Evolutionary conservation across 2,329 filamentous ascomycete genomes (phyloP), one percentile per base, ranked within the genome.

Genomic region (Orbilia quercus): DNA sequence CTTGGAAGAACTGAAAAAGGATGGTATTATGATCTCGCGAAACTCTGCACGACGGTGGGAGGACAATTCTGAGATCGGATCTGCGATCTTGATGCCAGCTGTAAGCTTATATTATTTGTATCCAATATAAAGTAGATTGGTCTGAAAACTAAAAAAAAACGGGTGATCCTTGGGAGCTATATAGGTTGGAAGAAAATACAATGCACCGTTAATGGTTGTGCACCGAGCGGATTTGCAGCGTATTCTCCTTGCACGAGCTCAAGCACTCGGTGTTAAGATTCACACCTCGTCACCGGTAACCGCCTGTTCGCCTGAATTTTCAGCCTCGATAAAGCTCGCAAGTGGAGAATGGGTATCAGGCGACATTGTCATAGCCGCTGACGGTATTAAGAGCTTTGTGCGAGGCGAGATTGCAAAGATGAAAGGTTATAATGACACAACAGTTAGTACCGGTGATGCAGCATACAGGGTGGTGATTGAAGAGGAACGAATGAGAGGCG

Each of bases 381-480:
- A 85, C 75, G 84, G 84, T 0, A 80, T 84, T 45, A 83, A 82
- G 77, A 82, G 80, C 7, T 69, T 77, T 42, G 82, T 81, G 57
- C 82, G 84, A 2, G n/a, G n/a, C 3, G 81, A 83, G 60, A 78
- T 80, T 5, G 79, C 87, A n/a, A 76, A 85, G 5, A 54, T 23
- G 31, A 73, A 45, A 36, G 81, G 82, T 1, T 78, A 79, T 11
- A 76, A 79, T 0, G 81, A 84, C 74, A 82, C 83, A 0, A 84
- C 85, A 0, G 78, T 82, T 12, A 81, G 82, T 53, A 87, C 85
- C 0, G 85, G 85, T 0, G 85, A 87, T 76, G 78, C 87, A 28
- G 85, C 85, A 1, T 87, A 86, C 77, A 83, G 85, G 3, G 81
- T 87, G 50, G 79, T 85, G 5, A 78, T 87, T 11, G 81, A 81